Conservation (phyloP, 495 filamentous ascomycete species). For the Massariosphaeria phaeospora region DNA sequence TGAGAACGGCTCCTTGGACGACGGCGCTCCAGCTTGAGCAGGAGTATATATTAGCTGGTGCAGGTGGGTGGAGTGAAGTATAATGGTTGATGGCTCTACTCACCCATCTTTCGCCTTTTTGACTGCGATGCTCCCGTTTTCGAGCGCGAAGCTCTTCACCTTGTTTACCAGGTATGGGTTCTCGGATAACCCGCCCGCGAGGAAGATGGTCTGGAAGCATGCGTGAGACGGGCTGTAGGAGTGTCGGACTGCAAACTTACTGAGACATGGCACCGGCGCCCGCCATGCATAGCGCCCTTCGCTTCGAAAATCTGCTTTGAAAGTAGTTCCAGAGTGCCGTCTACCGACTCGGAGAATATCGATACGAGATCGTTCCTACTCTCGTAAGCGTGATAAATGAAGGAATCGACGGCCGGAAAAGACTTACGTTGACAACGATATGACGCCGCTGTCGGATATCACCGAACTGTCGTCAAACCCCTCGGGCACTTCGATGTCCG, state of each 20-base stretch:
- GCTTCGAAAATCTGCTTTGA: neutral
- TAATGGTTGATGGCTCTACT: too few relatives aligned
- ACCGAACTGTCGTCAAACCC: neutral
- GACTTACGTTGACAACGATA: neutral
- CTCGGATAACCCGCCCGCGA: conserved; percentile 22
- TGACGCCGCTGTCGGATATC: neutral
- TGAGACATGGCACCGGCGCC: neutral
- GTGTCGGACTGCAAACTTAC: neutral
- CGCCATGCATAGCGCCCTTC: neutral
- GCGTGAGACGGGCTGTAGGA: neutral
- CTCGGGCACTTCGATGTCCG: conserved; percentile 19
- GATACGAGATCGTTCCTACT: neutral
- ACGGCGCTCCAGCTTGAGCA: conserved; percentile 36
- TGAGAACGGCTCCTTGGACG: conserved; percentile 36
- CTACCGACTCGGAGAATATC: neutral
- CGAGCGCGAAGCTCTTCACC: neutral
- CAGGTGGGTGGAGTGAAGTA: too few relatives aligned
- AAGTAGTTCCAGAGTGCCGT: conserved; percentile 1
- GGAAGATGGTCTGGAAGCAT: conserved; percentile 13
- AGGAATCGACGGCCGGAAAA: neutral
- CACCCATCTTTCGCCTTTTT: neutral
- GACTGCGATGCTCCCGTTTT: neutral
- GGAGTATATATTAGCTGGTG: neutral
- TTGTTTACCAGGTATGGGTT: conserved; percentile 11
- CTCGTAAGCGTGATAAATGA: neutral